These are phyloP conservation scores for Atkinsonella texensis DNA, from an alignment of 2,329 filamentous ascomycete genomes.

Conservation along the genomic window DNA sequence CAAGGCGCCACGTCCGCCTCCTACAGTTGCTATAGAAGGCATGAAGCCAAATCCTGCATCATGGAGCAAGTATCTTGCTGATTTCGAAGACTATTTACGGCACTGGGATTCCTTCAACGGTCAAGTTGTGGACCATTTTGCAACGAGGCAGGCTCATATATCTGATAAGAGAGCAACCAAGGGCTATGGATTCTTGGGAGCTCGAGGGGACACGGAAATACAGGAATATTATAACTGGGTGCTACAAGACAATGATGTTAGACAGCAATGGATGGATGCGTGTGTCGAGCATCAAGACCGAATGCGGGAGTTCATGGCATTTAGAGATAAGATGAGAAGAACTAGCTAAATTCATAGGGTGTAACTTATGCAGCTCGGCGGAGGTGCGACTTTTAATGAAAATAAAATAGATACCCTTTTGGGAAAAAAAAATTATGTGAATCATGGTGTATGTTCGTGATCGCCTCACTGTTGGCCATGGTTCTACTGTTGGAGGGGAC, in stretches of 20 bases:
- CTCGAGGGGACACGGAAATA: constrained; percentile 33
- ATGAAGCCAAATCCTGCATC: constrained; percentile 29
- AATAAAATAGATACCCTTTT: no score
- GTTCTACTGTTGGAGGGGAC: no score
- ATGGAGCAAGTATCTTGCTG: constrained; percentile 39
- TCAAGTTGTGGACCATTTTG: constrained; percentile 44
- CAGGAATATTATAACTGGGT: constrained; percentile 47
- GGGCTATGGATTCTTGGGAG: constrained; percentile 33
- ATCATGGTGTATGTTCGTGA: no score
- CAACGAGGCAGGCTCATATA: constrained; percentile 35
- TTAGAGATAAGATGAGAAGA: constrained; percentile 29
- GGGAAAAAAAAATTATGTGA: no score
- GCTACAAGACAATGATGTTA: constrained; percentile 51
- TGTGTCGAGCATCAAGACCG: constrained; percentile 47
- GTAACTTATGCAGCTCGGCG: background rate
- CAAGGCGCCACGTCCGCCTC: constrained; percentile 34
- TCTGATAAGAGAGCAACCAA: constrained; percentile 26
- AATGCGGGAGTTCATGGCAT: constrained; percentile 44
- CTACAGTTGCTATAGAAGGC: constrained; percentile 28
- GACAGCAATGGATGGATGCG: constrained; percentile 47
- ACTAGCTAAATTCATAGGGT: background rate
- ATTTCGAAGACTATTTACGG: constrained; percentile 42
- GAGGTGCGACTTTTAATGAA: background rate
- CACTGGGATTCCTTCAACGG: constrained; percentile 38
- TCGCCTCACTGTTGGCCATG: no score